Evolutionary conservation across 176 grass and related monocot genomes (phyloP).

Genomic region (Tuctoria greenei): DNA sequence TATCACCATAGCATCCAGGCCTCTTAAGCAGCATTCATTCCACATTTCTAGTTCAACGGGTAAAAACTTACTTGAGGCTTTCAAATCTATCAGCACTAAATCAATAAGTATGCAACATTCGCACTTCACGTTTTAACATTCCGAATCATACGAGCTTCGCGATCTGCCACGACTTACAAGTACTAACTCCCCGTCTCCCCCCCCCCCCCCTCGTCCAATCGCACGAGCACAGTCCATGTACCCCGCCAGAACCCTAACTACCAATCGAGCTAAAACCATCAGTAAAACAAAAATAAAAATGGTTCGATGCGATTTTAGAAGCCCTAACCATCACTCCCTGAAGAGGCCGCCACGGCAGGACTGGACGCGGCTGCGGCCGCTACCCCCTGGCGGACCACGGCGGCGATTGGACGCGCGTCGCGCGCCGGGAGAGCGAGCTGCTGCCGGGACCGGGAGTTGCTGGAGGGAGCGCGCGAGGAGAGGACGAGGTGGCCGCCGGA

Average conservation of each 20-base stretch:
- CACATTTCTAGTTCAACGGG: neutral
- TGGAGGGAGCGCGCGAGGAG: constrained; percentile 14
- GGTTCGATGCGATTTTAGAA: constrained; percentile 3
- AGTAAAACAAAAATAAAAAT: neutral
- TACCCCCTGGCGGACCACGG: constrained; percentile 21
- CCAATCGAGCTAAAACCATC: neutral
- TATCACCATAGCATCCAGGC: neutral
- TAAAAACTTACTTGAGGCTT: neutral
- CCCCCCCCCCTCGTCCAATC: neutral
- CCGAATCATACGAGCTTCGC: neutral
- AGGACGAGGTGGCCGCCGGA: constrained; percentile 35
- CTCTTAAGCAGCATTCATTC: neutral
- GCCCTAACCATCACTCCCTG: constrained; percentile 37
- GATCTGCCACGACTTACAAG: neutral
- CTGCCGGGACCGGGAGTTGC: neutral
- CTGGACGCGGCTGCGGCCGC: constrained; percentile 36
- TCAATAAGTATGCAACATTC: neutral
- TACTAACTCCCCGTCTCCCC: too few relatives aligned
- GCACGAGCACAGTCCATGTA: neutral
- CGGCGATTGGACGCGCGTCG: constrained; percentile 31
- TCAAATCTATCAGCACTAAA: neutral
- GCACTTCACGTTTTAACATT: neutral
- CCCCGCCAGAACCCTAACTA: constrained; percentile 32
- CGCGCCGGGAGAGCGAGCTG: neutral
- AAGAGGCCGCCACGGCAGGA: constrained; percentile 7